Base-by-base conservation (phyloP, 345 rosid genomes). In the Cardiospermum halicacabum region DNA sequence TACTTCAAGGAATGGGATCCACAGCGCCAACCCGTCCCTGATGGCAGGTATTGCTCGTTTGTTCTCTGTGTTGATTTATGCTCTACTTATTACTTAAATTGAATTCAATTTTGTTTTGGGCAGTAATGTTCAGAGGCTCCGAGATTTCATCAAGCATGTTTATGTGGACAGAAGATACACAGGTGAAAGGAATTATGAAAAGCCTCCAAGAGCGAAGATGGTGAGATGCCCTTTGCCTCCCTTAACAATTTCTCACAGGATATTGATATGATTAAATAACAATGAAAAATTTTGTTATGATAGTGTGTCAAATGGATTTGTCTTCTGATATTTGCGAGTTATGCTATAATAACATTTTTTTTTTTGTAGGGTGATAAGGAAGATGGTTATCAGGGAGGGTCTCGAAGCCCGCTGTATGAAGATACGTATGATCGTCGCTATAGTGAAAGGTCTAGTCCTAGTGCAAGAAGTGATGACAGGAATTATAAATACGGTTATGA, bases 1-100 rank as follows among this genome's bases (percentile, higher is more conserved):
- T 89, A 81, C 76, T 81, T 91, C 42, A 91, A 89, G 82, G 99
- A 93, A 74, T 80, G 91, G 86, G 99, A 91, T 80, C 77, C 82
- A 50, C 93, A 89, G 53, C 82, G 76, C 53, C 84, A 88, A 57
- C 77, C 97, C 66, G 49, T 72, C 54, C 96, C 96, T 39, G 96
- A 91, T 60, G 72, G 89, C 80, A 87, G 96, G 99, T 94, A 42
- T 69, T 66, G 19, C 36, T 67, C 43, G 30, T 67, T 60, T 69
- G 15, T 30, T 15, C 6, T 26, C 40, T 62, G 13, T 53, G 49
- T 31, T 28, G 24, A 65, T 51, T 15, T 47, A 36, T 47, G 27
- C 57, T 47, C 60, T 61, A 16, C 28, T 48, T 40, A 48, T 58
- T 28, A 34, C 42, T 3, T 58, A 62, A 7, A 62, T 68, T 70